These are phyloP conservation scores for Blastobotrys parvus DNA, from an alignment of 805 yeast species.

Conservation along the genomic window DNA sequence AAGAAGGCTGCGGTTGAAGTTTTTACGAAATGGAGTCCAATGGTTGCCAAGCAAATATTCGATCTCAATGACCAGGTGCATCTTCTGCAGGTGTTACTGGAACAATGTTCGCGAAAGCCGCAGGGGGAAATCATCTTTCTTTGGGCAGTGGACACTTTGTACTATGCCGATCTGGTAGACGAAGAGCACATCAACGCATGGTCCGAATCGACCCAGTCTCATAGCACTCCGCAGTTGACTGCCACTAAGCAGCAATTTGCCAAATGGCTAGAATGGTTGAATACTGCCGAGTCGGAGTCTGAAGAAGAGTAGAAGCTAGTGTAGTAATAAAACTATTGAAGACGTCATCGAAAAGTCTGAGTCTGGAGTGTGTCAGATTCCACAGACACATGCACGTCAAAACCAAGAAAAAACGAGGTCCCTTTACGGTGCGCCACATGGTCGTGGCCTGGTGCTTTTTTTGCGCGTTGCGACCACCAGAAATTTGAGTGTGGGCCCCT, in stretches of 20 bases:
- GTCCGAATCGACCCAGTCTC: slow-evolving; percentile 56
- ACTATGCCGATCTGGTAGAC: slow-evolving; percentile 73
- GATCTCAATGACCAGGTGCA: slow-evolving; percentile 72
- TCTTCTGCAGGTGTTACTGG: slow-evolving; percentile 42
- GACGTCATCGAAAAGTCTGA: too few relatives aligned
- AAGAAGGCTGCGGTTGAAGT: slow-evolving; percentile 72
- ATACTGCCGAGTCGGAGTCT: slow-evolving; percentile 36
- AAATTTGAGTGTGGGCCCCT: too few relatives aligned
- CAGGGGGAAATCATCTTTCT: slow-evolving; percentile 39
- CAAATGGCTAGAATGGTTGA: slow-evolving; percentile 82
- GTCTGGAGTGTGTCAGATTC: too few relatives aligned
- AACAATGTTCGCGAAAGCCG: slow-evolving; percentile 34
- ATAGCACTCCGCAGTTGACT: slow-evolving; percentile 31
- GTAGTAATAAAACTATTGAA: too few relatives aligned
- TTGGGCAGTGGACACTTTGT: slow-evolving; percentile 51
- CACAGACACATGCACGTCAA: too few relatives aligned
- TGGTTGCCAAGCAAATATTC: slow-evolving; percentile 80
- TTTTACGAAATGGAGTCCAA: slow-evolving; percentile 70
- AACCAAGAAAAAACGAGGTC: too few relatives aligned
- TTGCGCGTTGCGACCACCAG: too few relatives aligned
- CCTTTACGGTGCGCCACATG: too few relatives aligned
- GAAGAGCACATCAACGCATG: slow-evolving; percentile 74
- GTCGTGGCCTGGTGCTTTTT: too few relatives aligned
- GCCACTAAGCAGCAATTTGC: slow-evolving; percentile 49
- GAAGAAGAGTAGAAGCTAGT: slow-evolving; percentile 4